Conservation (phyloP, 2,329 filamentous ascomycete genomes). For the Aspergillus aculeatus region DNA sequence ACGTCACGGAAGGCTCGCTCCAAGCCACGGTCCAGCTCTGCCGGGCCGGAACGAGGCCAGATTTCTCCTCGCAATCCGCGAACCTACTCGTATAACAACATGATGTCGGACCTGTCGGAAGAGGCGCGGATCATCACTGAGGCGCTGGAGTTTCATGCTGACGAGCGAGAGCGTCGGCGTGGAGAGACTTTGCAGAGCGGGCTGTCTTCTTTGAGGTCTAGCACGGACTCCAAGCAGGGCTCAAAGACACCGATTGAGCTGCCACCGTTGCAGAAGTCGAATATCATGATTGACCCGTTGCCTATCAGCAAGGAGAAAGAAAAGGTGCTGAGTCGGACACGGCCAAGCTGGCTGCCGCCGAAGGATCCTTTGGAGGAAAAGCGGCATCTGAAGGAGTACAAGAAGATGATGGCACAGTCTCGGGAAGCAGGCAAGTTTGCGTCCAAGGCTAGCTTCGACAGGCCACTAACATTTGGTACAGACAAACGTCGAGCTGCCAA, state of each 20-base stretch:
- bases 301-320: conserved; percentile 67
- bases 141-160: conserved; percentile 58
- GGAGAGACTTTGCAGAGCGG: conserved; percentile 51
- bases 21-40: conserved; percentile 36
- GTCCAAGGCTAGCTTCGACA: neutral
- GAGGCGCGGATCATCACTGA: conserved; percentile 61
- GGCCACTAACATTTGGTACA: conserved; percentile 20
- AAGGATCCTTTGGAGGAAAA: conserved; percentile 85
- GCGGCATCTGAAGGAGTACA: conserved; percentile 74
- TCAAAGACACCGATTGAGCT: conserved; percentile 48
- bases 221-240: conserved; percentile 38
- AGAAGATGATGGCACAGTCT: conserved; percentile 64
- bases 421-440: conserved; percentile 54
- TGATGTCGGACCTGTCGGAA: conserved; percentile 57
- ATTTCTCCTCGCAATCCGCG: conserved; percentile 45
- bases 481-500: conserved; percentile 53
- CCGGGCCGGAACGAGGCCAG: conserved; percentile 43
- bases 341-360: conserved; percentile 65
- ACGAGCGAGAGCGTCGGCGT: conserved; percentile 46
- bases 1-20: conserved; percentile 32
- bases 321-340: conserved; percentile 63
- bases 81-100: conserved; percentile 60
- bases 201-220: conserved; percentile 34
- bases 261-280: conserved; percentile 61
- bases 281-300: conserved; percentile 65